Percentiles rank a stretch among this genome's conserved stretches.
These are phyloP conservation scores for Haplosporangium sp. DNA, from an alignment of 371 early-diverging fungal species.

Conservation along the genomic window DNA sequence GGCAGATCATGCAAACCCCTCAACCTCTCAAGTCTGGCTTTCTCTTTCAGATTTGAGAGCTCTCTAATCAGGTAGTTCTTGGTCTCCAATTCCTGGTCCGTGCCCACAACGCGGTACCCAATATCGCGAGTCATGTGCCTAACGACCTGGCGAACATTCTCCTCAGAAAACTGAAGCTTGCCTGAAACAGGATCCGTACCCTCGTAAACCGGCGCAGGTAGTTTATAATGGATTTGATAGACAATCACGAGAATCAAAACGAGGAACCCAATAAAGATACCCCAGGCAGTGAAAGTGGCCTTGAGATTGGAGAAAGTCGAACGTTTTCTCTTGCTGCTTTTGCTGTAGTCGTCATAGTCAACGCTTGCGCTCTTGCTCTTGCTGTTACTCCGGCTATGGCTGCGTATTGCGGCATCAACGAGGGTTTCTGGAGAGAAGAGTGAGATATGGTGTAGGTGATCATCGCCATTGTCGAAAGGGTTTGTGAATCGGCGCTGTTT, in stretches of 20 bases:
- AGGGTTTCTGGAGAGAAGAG: conserved; percentile 26
- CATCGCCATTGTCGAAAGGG: conserved; percentile 30
- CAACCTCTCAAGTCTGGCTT: conserved; percentile 18
- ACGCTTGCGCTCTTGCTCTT: neutral
- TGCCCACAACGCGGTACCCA: conserved; percentile 62
- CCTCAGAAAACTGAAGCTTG: conserved; percentile 64
- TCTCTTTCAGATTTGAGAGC: conserved; percentile 21
- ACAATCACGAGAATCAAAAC: conserved; percentile 41
- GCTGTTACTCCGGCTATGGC: conserved; percentile 5
- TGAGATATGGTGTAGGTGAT: neutral
- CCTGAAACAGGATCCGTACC: conserved; percentile 49
- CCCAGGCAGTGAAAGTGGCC: conserved; percentile 20
- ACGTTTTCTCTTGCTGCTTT: conserved; percentile 1
- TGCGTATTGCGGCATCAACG: conserved; percentile 27
- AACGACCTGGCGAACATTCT: conserved; percentile 63
- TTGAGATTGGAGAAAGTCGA: conserved; percentile 17
- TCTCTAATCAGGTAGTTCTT: conserved; percentile 28
- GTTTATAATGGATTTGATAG: conserved; percentile 57
- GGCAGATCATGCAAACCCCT: conserved; percentile 38
- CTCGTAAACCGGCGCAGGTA: conserved; percentile 32
- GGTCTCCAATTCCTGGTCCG: conserved; percentile 25
- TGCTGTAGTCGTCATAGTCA: neutral
- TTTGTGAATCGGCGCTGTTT: conserved; percentile 36
- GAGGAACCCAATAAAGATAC: conserved; percentile 32
- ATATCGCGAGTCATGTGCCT: conserved; percentile 62